Conservation (phyloP, 257 asterid species). For the Primulina tabacum region DNA sequence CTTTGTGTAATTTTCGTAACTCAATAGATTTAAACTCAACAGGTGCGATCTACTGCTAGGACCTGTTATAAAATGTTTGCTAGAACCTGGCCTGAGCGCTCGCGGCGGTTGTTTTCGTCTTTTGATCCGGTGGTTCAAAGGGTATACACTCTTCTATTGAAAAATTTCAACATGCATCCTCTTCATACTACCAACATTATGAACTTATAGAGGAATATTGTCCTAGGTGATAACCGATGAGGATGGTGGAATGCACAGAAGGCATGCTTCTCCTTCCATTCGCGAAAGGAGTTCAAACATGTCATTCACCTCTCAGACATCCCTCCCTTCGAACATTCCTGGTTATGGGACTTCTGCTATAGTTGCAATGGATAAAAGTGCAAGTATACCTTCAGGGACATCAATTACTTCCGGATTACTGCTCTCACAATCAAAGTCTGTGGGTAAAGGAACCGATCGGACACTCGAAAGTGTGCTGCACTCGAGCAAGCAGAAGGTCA, state of each 20-base stretch:
- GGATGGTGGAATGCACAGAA: conserved; percentile 95
- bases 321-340: conserved; percentile 64
- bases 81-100: conserved; percentile 98
- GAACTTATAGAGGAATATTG: conserved; percentile 28
- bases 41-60: conserved; percentile 98
- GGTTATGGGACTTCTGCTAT: conserved; percentile 98
- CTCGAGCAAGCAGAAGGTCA: conserved; percentile 94
- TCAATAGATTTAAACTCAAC: conserved; percentile 28
- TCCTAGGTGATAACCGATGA: conserved; percentile 81
- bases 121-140: conserved; percentile 97
- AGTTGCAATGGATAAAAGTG: conserved; percentile 92
- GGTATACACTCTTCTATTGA: conserved; percentile 43
- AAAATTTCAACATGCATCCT: conserved; percentile 8
- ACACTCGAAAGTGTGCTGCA: conserved; percentile 94
- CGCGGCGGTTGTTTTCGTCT: conserved; percentile 79
- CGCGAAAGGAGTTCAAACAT: conserved; percentile 75
- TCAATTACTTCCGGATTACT: conserved; percentile 69
- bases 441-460: conserved; percentile 68
- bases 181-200: conserved; percentile 19
- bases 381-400: conserved; percentile 62
- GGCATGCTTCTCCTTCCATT: conserved; percentile 94
- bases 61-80: conserved; percentile 92
- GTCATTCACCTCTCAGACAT: conserved; percentile 57
- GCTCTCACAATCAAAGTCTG: conserved; percentile 70
- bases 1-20: conserved; percentile 18